Conservation (phyloP, 305 asterid genomes). For the Solanum hybrid region DNA sequence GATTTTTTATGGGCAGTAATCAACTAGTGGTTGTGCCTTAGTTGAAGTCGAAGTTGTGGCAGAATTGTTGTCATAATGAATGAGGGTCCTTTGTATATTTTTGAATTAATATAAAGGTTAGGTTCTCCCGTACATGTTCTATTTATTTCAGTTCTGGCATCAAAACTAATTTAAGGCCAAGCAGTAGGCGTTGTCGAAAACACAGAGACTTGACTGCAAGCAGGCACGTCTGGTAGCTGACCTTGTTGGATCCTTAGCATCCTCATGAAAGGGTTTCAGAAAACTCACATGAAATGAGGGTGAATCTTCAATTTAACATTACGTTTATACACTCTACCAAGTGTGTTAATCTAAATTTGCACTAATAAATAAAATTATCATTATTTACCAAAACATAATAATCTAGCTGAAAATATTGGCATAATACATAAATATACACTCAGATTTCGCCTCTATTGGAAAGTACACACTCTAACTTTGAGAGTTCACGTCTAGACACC, state of each 20-base stretch:
- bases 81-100: background rate
- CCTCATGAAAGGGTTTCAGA: background rate
- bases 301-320: too few species aligned
- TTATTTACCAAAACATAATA: background rate
- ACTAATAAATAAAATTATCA: too few species aligned
- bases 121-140: background rate
- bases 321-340: background rate
- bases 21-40: background rate
- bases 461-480: background rate
- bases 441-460: background rate
- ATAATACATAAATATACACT: background rate
- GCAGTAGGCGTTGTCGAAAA: background rate
- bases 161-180: background rate
- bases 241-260: background rate
- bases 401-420: background rate
- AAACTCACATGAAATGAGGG: background rate
- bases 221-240: background rate
- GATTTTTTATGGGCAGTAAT: background rate
- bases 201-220: background rate
- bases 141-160: background rate
- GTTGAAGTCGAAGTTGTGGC: background rate
- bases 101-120: background rate
- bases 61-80: background rate
- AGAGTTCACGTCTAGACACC: background rate
- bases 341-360: background rate